Base-by-base conservation (phyloP, 1,284 basidiomycete species). In the Trichosporon ovoides region DNA sequence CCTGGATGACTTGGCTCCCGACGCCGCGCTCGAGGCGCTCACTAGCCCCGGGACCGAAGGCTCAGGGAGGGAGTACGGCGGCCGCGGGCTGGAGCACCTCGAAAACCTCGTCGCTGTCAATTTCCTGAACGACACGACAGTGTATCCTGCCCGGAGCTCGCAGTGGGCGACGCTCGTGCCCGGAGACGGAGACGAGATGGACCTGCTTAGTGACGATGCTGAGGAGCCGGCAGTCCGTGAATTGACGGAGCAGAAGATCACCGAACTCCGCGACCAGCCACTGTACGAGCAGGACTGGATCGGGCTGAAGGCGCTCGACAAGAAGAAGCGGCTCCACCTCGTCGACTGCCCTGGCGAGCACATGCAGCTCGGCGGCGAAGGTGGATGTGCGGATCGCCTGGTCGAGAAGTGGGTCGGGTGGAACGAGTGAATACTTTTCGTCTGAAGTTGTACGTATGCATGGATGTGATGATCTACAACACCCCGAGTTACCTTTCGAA, bases 271-370 rank as follows among this genome's bases (percentile, higher is more conserved):
- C 19, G 66, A 77, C 53, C 91, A 94, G 66, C 83, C 84, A 6
- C 78, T 96, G 38, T 98, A 96, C 76, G 72, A 70, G 2, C 83
- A 91, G 53, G 90, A 98, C 74, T 91, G 90, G 83, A 90, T 98
- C 63, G 95, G 95, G 1, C 77, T 98, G 40, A 81, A 83, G 20
- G 71, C 77, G 53, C 81, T 98, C 49, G 88, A 96, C 70, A 81
- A 89, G 68, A 77, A 80, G 7, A 87, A 86, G 3, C 80, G 76
- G 2, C 80, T 96, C n/a, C 67, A 81, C 13, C 78, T 90, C 31
- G 81, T 81, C 52, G 81, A 81, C 28, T 97, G 93, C 72, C 81
- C 85, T 28, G 89, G 89, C 9, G 81, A 83, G 67, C 92, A 96
- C 73, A 95, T 97, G 93, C 81, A 88, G 57, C 77, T 96, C 49